Evolutionary conservation across 768 basidiomycete genomes (phyloP), one percentile per base, ranked within the genome.

Genomic region (Lactarius psammicola): DNA sequence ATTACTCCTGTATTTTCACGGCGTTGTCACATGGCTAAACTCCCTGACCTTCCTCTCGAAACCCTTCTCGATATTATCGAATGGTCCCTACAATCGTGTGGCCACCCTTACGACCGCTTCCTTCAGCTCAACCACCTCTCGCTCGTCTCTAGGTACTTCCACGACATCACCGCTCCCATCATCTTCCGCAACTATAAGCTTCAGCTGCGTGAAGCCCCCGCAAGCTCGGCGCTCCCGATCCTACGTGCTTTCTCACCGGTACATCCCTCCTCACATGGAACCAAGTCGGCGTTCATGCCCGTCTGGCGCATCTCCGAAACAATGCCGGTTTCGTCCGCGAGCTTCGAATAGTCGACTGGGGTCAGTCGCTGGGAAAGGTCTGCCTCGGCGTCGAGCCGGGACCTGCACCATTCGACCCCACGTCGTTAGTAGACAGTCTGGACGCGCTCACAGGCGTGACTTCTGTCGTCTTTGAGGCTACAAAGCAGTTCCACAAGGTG

Each of bases 21-120:
- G 17, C 53, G 30, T 33, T 15, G 2, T 30, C 3, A 20, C 40
- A 62, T 62, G 61, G 54, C 40, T n/a, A 62, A 44, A 33, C 55
- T 62, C 54, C 53, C 20, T 3, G 61, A 62, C 40, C 40, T 56
- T 49, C 61, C 54, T 1, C 54, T 44, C 40, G 54, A 62, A 34
- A 56, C 55, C 40, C 28, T 56, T 56, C 28, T 42, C 40, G 55
- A 62, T n/a, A 62, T 62, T 42, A 46, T 56, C 31, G 42, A 55
- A 8, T 55, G 30, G 13, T 55, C 30, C 23, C 42, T 55, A 42
- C 26, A 54, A 4, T 5, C 40, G 1, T 40, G 18, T 18, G 11
- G 56, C 23, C 56, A 26, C 7, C 40, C 30, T 13, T 30, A 36
- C 26, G 20, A 30, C 53, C 26, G 36, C 1, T 56, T 15, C 42